These are phyloP conservation scores for Exophiala oligosperma DNA, from an alignment of 2,329 filamentous ascomycete genomes.

Conservation along the genomic window DNA sequence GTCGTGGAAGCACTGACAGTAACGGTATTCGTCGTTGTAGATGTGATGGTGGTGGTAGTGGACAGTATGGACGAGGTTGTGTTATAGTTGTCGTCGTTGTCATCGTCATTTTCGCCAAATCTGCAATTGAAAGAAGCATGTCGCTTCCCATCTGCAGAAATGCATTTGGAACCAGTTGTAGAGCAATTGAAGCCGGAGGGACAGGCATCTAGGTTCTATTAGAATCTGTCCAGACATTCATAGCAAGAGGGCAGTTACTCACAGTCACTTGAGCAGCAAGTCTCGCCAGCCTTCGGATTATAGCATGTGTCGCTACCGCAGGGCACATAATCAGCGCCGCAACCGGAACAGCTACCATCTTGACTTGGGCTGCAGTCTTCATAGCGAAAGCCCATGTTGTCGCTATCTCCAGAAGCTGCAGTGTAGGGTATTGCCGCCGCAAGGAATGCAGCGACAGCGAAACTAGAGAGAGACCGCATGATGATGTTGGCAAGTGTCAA, in stretches of 20 bases:
- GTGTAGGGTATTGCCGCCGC: constrained; percentile 10
- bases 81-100: not conserved
- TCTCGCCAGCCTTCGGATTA: constrained; percentile 22
- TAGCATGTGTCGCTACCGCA: constrained; percentile 28
- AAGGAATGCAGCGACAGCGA: constrained; percentile 12
- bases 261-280: constrained; percentile 29
- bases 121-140: constrained; percentile 3
- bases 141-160: constrained; percentile 1
- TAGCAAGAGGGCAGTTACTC: not conserved
- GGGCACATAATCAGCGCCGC: constrained; percentile 14
- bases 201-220: constrained; percentile 13
- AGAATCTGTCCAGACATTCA: not conserved
- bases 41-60: constrained; percentile 20
- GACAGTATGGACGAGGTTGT: not conserved
- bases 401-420: not conserved
- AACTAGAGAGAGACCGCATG: constrained; percentile 17
- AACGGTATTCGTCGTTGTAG: constrained; percentile 20
- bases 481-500: not conserved
- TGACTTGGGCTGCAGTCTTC: constrained; percentile 6
- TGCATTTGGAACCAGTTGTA: constrained; percentile 8
- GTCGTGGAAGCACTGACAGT: constrained; percentile 13
- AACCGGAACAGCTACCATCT: constrained; percentile 8
- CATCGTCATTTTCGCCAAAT: not conserved
- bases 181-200: constrained; percentile 14
- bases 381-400: not conserved